Evolutionary conservation across 2,329 filamentous ascomycete genomes (phyloP), one percentile per base, ranked within the genome.

Genomic region (Falciphora oryzae): DNA sequence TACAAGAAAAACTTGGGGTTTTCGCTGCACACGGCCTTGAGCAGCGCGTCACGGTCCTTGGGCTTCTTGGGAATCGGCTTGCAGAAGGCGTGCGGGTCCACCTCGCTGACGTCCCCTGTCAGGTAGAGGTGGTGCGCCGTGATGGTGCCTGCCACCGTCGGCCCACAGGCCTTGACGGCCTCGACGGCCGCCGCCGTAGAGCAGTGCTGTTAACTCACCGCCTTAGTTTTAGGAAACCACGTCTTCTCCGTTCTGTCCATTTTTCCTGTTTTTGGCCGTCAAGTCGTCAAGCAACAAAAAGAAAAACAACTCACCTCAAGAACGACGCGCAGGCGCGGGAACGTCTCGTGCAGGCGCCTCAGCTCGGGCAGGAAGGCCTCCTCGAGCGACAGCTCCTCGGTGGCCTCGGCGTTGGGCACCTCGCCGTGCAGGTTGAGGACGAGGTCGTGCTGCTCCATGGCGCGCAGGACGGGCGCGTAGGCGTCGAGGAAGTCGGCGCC

Each of bases 121-220:
- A 97, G 82, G 69, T 86, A 92, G 28, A 96, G 81, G 72, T 97
- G 93, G 73, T 97, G 93, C 2, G 92, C 91, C 0, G 93, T 97
- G 69, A 96, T 92, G 13, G 91, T 94, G 4, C 84, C 89, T 75
- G 67, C 89, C 29, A 97, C 94, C 3, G 85, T 90, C 25, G 88
- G 84, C 0, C 92, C 92, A 72, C 92, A 96, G 18, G 85, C 80
- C 68, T 84, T 83, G 50, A 97, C 93, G 0, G 92, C 88, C 67
- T 90, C 85, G 5, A 97, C 81, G 0, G 93, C 93, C 0, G 90
- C 91, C 1, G 87, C 88, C 1, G 92, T 96, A 14, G 92, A 93
- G 81, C 92, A 96, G 78, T 97, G 93, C 79, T 38, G 35, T 38
- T 38, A 3, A 13, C 32, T 38, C 35, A 14, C 1, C 35, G 35